Conservation (phyloP, 2,329 filamentous ascomycete genomes). For the Emergomyces africanus region DNA sequence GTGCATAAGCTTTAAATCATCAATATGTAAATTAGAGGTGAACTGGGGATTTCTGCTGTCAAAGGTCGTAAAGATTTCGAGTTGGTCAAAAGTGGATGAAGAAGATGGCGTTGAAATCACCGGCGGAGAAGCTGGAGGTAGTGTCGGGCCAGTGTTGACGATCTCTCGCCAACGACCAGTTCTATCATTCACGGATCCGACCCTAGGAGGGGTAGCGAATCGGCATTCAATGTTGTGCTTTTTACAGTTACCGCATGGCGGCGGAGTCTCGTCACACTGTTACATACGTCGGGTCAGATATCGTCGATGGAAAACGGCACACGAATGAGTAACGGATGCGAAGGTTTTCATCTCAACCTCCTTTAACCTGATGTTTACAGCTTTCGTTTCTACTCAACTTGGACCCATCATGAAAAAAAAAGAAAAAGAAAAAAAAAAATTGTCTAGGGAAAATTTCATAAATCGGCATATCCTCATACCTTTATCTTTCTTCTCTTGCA, state of each 20-base stretch:
- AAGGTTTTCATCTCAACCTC: not conserved
- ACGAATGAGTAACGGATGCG: not conserved
- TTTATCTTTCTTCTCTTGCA: constrained; percentile 25
- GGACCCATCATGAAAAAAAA: not conserved
- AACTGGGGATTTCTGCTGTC: constrained; percentile 9
- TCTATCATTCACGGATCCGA: not conserved
- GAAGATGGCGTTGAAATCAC: constrained; percentile 2
- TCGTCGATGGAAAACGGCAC: not conserved
- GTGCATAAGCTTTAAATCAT: constrained; percentile 34
- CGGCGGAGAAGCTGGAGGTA: constrained; percentile 2
- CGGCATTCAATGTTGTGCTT: constrained; percentile 16
- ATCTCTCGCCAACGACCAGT: not conserved
- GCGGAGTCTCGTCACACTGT: constrained; percentile 16
- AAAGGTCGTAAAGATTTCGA: constrained; percentile 11
- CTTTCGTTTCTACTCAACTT: not conserved
- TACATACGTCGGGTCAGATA: not conserved
- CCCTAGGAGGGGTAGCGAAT: constrained; percentile 9
- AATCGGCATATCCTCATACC: constrained; percentile 12
- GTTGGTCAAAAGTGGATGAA: constrained; percentile 8
- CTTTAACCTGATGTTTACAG: not conserved
- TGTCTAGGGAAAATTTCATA: not conserved
- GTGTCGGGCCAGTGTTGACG: not conserved
- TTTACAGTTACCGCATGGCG: constrained; percentile 15
- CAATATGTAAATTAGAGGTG: constrained; percentile 15
- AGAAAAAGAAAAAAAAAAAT: too few relatives aligned